Base-by-base conservation (phyloP, 345 rosid species). In the thale cress (Arabidopsis thaliana) region DNA sequence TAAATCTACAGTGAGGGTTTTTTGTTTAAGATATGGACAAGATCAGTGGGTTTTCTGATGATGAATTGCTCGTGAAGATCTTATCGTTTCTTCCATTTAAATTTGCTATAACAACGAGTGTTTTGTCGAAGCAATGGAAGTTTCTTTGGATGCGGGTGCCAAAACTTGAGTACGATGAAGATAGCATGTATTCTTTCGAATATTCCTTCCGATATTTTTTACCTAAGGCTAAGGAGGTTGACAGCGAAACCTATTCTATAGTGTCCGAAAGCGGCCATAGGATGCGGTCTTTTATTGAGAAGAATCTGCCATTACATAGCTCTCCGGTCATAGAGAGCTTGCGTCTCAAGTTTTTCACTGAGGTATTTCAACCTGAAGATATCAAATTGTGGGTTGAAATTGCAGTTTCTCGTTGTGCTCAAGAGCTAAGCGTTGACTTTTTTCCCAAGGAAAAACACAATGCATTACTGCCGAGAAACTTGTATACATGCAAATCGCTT, bases 401-500 rank as follows among this genome's bases (percentile, higher is more conserved):
- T 14, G 40, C 14, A 13, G 40, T 63, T n/a, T 63, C 53, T 42
- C 53, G 52, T 6, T 10, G 20, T 10, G 20, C 23, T 1, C 20
- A 8, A 6, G 52, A 63, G 33, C 49, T 61, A 40, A 23, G 22
- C 11, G 4, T 59, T 16, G 1, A 6, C 6, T 16, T 1, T 20
- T 8, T 1, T 2, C n/a, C 14, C 8, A 2, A 28, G 16, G 36
- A 16, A 5, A 5, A 9, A 8, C 8, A 0, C 36, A 1, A n/a
- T 34, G 64, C 30, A 36, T 34, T 59, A 20, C 5, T 59, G 37
- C 69, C 69, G 6, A 30, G 9, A 14, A 46, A 8, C 28, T 65
- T 65, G 56, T 65, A 46, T 6, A 45, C 55, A 7, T 65, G 42
- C 56, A 33, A 48, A 32, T 65, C 57, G 1, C 69, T 65, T 5